Evolutionary conservation across 495 filamentous ascomycete genomes (phyloP).

Genomic region (Daldinia concentrica): DNA sequence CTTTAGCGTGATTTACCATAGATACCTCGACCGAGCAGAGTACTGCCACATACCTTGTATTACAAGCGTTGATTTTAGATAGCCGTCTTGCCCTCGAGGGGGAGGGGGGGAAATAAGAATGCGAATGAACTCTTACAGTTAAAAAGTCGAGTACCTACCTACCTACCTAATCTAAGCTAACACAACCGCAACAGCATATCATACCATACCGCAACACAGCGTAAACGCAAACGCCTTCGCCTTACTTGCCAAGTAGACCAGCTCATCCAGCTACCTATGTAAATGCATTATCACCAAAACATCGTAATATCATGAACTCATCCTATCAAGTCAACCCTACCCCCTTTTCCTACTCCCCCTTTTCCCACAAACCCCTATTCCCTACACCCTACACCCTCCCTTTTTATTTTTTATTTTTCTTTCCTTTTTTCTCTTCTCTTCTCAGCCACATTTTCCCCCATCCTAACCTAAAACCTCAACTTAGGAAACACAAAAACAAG

Average conservation of each 20-base stretch:
- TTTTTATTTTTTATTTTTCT: too few relatives aligned
- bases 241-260: background rate
- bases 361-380: too few relatives aligned
- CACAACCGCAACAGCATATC: background rate
- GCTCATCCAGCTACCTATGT: background rate
- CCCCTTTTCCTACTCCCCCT: too few relatives aligned
- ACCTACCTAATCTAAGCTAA: background rate
- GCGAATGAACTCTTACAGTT: background rate
- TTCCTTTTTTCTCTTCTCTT: background rate
- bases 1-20: background rate
- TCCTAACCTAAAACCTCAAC: slow-evolving; percentile 79
- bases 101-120: background rate
- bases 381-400: too few relatives aligned
- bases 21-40: background rate
- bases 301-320: background rate
- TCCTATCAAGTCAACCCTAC: background rate
- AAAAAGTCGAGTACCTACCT: background rate
- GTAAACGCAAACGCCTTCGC: background rate
- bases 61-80: background rate
- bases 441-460: background rate
- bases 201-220: background rate
- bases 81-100: background rate
- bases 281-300: background rate
- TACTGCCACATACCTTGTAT: background rate
- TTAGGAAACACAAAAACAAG: slow-evolving; percentile 86